Evolutionary conservation across 2,329 filamentous ascomycete species (phyloP).

Genomic region (Podosphaera fusca): DNA sequence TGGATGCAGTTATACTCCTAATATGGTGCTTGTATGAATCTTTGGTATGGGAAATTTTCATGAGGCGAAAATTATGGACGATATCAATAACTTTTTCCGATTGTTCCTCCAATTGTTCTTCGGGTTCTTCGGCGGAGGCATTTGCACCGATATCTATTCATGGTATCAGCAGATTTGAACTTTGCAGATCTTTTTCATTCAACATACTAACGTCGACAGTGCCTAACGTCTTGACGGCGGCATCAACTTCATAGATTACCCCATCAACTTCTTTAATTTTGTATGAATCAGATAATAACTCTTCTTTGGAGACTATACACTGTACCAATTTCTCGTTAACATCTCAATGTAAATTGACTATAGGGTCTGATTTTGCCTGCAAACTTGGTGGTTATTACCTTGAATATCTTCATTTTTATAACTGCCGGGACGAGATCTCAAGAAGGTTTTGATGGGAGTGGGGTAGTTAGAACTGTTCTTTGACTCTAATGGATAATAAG

Average conservation of each 20-base stretch:
- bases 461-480: too few relatives aligned
- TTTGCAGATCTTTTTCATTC: neutral
- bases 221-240: constrained; percentile 59
- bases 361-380: too few relatives aligned
- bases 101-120: constrained; percentile 37
- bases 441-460: too few relatives aligned
- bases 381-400: too few relatives aligned
- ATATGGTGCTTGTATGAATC: constrained; percentile 63
- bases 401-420: too few relatives aligned
- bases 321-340: constrained; percentile 18
- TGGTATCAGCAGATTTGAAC: constrained; percentile 5
- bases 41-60: constrained; percentile 64
- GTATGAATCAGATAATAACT: constrained; percentile 93
- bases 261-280: constrained; percentile 59
- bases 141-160: constrained; percentile 69
- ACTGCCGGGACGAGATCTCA: too few relatives aligned
- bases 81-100: constrained; percentile 72
- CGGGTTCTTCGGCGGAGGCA: constrained; percentile 78
- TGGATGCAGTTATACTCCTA: constrained; percentile 38
- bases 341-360: too few relatives aligned
- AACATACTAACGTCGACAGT: constrained; percentile 34
- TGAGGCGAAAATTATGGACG: constrained; percentile 74
- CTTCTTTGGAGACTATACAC: constrained; percentile 77
- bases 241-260: constrained; percentile 69
- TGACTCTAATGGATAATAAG: too few relatives aligned